Base-by-base conservation (phyloP, 177 flowering plant genomes). In the Tripterygium wilfordii region DNA sequence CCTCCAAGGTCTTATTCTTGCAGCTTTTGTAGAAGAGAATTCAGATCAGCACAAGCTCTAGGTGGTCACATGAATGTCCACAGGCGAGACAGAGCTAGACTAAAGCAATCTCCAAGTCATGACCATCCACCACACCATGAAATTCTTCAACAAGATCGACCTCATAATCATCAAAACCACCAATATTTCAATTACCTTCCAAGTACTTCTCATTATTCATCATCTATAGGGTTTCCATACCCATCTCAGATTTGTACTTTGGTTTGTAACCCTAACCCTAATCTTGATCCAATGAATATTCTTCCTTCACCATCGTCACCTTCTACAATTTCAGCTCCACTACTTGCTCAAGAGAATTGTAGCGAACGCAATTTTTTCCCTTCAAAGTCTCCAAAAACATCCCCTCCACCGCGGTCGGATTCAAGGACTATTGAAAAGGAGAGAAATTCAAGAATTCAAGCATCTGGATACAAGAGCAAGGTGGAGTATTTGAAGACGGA, bases 41-140 rank as follows among this genome's bases (percentile, higher is more conserved):
- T 83, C 51, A 63, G 81, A 61, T 83, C 91, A 8, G 91, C 92
- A 41, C 88, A 84, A 59, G 91, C 91, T 42, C 58, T 78, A 21
- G 83, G 80, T 7, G 83, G 83, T 45, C 90, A 83, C 52, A 83
- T 83, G 91, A 83, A 83, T 57, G 85, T 84, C 29, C 92, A 84
- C 30, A 63, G 92, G 47, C 67, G 88, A 30, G 92, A 84, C 31
- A 70, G 85, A 58, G 88, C 92, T 17, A 68, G 78, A 40, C 66
- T 81, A 7, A 78, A 83, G 69, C 83, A 77, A 35, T 72, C 75
- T 42, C 61, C 71, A 33, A 30, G 2, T 45, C 35, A 53, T 24
- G 12, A 30, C 20, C 38, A n/a, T n/a, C n/a, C n/a, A n/a, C n/a
- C n/a, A n/a, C n/a, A 54, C 36, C 23, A 24, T 36, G 62, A 58